A percentile compares a stretch with the other conserved stretches of the same genome.
phyloP scores from a whole-genome alignment of 2,329 filamentous ascomycete species.

The Tympanopsis confertula region DNA sequence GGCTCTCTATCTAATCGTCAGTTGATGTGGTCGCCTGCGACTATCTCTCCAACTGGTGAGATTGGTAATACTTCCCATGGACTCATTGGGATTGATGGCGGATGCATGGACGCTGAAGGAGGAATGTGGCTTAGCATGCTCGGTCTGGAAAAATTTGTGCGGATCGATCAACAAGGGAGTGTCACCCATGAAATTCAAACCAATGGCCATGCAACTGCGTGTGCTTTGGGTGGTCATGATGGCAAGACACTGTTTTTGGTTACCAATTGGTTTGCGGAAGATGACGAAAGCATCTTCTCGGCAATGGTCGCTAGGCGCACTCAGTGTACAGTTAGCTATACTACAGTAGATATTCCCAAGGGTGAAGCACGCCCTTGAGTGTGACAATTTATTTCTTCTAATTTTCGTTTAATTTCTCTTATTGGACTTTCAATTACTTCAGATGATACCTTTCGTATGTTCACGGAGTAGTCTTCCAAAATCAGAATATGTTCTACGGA shows the following conservation, averaged over 20 bases:
- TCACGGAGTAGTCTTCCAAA: too few species aligned
- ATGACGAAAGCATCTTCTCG: background rate
- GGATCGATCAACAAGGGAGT: background rate
- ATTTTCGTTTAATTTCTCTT: too few species aligned
- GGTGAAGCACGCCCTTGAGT: slow-evolving; percentile 1
- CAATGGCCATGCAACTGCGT: slow-evolving; percentile 2
- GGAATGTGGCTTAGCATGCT: slow-evolving; percentile 2
- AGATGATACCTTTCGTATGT: too few species aligned
- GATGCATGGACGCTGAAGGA: slow-evolving; percentile 2
- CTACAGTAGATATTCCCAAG: background rate
- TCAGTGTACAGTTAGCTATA: background rate
- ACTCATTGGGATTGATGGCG: slow-evolving; percentile 2
- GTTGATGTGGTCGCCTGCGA: background rate
- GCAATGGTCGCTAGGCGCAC: slow-evolving; percentile 1
- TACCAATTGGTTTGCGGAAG: slow-evolving; percentile 1
- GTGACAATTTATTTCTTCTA: too few species aligned
- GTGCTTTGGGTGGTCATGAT: slow-evolving; percentile 1
- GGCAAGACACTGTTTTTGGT: slow-evolving; percentile 1
- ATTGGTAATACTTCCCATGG: background rate
- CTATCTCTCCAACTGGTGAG: background rate
- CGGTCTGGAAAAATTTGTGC: background rate
- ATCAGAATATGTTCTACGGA: too few species aligned
- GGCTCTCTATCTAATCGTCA: background rate
- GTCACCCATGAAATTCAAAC: background rate
- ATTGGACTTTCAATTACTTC: too few species aligned